Conservation (phyloP, 1,284 basidiomycete species). For the Phellopilus nigrolimitatus region DNA sequence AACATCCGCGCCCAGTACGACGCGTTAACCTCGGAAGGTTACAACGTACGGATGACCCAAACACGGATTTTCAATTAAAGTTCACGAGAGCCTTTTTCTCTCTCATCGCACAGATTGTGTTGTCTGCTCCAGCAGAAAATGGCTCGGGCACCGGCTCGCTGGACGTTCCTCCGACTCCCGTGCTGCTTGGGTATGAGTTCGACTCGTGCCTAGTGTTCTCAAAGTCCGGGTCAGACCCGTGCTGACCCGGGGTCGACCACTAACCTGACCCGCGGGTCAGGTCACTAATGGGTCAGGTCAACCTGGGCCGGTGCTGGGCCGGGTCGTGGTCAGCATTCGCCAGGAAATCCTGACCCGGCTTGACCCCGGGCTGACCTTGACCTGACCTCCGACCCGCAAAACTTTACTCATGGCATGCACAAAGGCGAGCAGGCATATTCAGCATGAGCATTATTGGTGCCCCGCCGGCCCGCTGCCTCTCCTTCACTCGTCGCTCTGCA, state of each 20-base stretch:
- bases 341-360: not conserved
- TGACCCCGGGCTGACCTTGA: not conserved
- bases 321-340: not conserved
- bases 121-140: constrained; percentile 25
- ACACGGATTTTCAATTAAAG: not conserved
- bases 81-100: not conserved
- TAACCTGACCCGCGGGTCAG: too few relatives aligned
- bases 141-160: constrained; percentile 25
- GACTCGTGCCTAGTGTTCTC: too few relatives aligned
- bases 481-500: too few relatives aligned
- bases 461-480: too few relatives aligned
- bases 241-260: too few relatives aligned
- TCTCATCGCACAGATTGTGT: constrained; percentile 19
- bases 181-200: constrained; percentile 36
- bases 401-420: too few relatives aligned
- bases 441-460: too few relatives aligned
- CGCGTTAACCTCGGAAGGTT: constrained; percentile 36
- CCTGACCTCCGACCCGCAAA: not conserved
- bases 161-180: constrained; percentile 26
- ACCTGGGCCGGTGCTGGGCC: not conserved
- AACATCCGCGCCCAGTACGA: constrained; percentile 29
- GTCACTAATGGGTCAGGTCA: too few relatives aligned
- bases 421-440: too few relatives aligned
- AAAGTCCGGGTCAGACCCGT: too few relatives aligned
- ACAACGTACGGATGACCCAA: constrained; percentile 31